These are phyloP conservation scores for Bipolaris oryzae DNA, from an alignment of 2,329 filamentous ascomycete genomes.

Conservation along the genomic window DNA sequence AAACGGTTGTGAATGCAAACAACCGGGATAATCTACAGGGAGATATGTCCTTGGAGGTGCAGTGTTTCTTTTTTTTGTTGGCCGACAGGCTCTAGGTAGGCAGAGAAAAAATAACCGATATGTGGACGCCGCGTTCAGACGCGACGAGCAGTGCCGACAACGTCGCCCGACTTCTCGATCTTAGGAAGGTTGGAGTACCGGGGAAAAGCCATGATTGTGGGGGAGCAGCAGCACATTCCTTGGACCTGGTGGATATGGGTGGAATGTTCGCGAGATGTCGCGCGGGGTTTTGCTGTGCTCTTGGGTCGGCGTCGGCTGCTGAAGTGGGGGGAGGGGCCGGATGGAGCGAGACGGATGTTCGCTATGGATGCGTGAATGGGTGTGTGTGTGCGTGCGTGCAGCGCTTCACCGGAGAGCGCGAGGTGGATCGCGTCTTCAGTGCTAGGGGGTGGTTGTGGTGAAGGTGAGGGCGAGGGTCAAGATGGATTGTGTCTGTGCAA, in stretches of 20 bases:
- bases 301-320: slow-evolving; percentile 17
- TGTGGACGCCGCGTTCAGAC: slow-evolving; percentile 23
- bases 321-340: slow-evolving; percentile 27
- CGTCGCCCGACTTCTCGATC: slow-evolving; percentile 31
- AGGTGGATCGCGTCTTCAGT: slow-evolving; percentile 15
- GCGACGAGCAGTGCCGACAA: slow-evolving; percentile 29
- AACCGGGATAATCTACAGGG: not conserved
- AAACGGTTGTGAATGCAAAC: not conserved
- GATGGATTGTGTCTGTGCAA: slow-evolving; percentile 2
- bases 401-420: slow-evolving; percentile 10
- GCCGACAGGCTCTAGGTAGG: not conserved
- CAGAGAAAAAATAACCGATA: slow-evolving; percentile 6
- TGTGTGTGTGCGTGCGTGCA: slow-evolving; percentile 6
- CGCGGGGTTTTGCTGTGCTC: slow-evolving; percentile 9
- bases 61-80: not conserved
- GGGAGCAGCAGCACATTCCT: slow-evolving; percentile 29
- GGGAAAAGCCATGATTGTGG: slow-evolving; percentile 34
- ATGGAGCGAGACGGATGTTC: slow-evolving; percentile 18
- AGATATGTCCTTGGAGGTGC: not conserved
- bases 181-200: slow-evolving; percentile 31
- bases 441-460: slow-evolving; percentile 16
- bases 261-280: slow-evolving; percentile 7
- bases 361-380: slow-evolving; percentile 19
- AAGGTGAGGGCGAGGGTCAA: slow-evolving; percentile 4
- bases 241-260: slow-evolving; percentile 12